Evolutionary conservation across 208 protist species (phyloP).

Genomic region (Crithidia fasciculata): DNA sequence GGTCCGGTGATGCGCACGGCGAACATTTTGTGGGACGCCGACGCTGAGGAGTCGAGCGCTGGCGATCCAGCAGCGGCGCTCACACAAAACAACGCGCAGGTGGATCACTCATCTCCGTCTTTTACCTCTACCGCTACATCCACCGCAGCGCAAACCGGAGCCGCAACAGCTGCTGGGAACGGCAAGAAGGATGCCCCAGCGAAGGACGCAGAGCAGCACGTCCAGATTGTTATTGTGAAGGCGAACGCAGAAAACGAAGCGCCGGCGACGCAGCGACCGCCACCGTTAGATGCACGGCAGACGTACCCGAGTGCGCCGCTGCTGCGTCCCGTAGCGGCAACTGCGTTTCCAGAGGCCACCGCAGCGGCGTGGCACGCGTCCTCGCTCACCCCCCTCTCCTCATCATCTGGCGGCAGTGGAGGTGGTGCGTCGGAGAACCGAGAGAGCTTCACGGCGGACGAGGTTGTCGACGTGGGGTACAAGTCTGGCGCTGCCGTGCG

Average conservation of each 20-base stretch:
- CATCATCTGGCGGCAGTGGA: neutral
- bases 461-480: constrained; percentile 39
- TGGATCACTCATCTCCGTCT: no score
- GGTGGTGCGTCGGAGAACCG: neutral
- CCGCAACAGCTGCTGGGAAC: neutral
- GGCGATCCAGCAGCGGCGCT: no score
- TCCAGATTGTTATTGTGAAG: constrained; percentile 23
- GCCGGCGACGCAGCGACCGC: constrained; percentile 10
- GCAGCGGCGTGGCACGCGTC: neutral
- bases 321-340: constrained; percentile 7
- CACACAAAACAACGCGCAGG: no score
- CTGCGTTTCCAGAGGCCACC: neutral
- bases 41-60: neutral
- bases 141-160: neutral
- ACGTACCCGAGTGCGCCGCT: constrained; percentile 7
- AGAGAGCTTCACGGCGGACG: constrained; percentile 30
- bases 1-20: constrained; percentile 2
- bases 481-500: constrained; percentile 10
- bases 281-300: constrained; percentile 8
- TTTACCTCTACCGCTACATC: neutral
- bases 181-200: neutral
- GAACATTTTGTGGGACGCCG: constrained; percentile 15
- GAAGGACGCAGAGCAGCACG: constrained; percentile 17
- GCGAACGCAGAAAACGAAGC: neutral
- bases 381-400: neutral